Base-by-base conservation (phyloP, 805 yeast species). In the Metschnikowia baotianmanensis region DNA sequence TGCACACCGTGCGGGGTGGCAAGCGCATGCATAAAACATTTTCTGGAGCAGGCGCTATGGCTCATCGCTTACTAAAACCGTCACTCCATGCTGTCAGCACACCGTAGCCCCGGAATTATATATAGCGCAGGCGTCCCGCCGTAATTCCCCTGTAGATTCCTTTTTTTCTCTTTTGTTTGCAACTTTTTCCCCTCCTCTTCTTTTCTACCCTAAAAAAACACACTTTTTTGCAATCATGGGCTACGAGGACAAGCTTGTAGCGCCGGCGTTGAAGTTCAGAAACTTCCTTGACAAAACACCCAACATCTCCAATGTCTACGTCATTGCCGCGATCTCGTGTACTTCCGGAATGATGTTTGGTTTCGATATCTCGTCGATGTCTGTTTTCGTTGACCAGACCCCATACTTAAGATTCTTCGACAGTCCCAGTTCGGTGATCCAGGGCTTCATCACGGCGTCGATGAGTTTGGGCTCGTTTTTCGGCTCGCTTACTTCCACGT, bases 381-480 rank as follows among this genome's bases (percentile, higher is more conserved):
- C 89, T 1, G 81, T 86, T 2, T 83, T 86, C 52, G 68, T 86
- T 30, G 63, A 67, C 48, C 55, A 56, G 24, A 33, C 15, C 1
- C 63, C 67, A 13, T 86, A 86, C 58, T 57, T 58, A 24, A 49
- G 59, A 0, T 80, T 61, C 52, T 85, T 85, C 62, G 49, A 73
- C 45, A 38, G 60, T 29, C 88, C 90, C 4, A 58, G 65, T 25
- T 69, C 88, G 1, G 56, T 71, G 2, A 55, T 66, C 30, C 93
- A 86, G 60, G 95, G 95, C 21, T 72, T 85, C 42, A 76, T 86
- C 47, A 83, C 88, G 10, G 80, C 88, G 3, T 65, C 87, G 5
- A 83, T 82, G 80, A 78, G 93, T 15, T 79, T 82, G 48, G 95
- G 95, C 26, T 86, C 88, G 0, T 74, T 83, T 48, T 52, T 81